Evolutionary conservation across 73 alveolate genomes (phyloP), one percentile per base, ranked within the genome.

Genomic region (Breviolum minutum): DNA sequence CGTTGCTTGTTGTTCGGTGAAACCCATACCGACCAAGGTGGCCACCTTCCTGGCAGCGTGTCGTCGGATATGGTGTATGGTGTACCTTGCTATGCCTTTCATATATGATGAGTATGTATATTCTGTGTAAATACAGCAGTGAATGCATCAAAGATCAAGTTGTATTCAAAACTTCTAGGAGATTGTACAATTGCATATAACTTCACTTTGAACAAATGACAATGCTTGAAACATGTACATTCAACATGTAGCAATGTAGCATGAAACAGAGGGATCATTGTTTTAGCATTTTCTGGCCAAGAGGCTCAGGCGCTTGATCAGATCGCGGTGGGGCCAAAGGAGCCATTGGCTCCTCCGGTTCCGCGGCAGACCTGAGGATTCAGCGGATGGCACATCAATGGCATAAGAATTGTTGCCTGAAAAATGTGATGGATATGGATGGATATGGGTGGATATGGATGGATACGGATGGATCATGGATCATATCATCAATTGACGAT

Each of bases 1-100:
- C 26, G 27, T 54, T 7, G 95, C 82, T 84, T 92, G 91, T 54
- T 60, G 64, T n/a, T 73, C 98, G 54, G 98, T 92, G 91, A 92
- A 92, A 90, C 98, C 98, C 98, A 92, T 92, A 91, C 81, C 81
- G 19, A 92, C 81, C 91, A 92, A 81, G 82, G 79, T 60, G 27
- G 73, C 80, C 82, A 92, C 80, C 66, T 92, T 92, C 98, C 98
- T 92, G 80, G 40, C 79, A 0, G 17, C 17, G 74, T 66, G 74
- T 13, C 17, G 74, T 22, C 8, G 40, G 10, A 40, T 73, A 0
- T 16, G 26, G 26, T 10, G 26, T 10, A 73, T 10, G 8, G 26
- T 73, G 82, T 12, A 24, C 40, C 40, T 22, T 73, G 82, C 48
- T 10, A 17, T 73, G 82, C 54, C 60, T 24, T 6, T 9, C 19